Evolutionary conservation across 164 flowering plant species (phyloP).

Genomic region (Platanus orientalis): DNA sequence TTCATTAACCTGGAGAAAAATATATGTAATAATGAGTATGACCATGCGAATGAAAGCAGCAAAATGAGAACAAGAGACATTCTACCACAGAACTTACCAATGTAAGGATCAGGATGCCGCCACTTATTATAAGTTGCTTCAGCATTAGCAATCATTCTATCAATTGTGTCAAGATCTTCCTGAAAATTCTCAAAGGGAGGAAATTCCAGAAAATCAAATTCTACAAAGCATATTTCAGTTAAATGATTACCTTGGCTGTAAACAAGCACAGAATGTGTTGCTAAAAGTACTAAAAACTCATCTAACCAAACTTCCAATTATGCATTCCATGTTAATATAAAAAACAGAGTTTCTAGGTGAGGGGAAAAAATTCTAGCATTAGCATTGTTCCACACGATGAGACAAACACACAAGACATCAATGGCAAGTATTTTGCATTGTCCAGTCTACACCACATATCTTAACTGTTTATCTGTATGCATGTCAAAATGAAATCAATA

Average conservation of each 20-base stretch:
- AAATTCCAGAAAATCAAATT: neutral
- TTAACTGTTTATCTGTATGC: too few species aligned
- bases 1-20: too few species aligned
- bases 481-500: too few species aligned
- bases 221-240: neutral
- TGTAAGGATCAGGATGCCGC: slow-evolving; percentile 98
- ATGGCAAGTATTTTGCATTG: too few species aligned
- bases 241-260: neutral
- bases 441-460: too few species aligned
- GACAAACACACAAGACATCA: neutral
- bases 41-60: neutral
- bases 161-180: slow-evolving; percentile 85
- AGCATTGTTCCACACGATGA: neutral
- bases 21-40: neutral
- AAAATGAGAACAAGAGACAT: neutral
- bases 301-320: neutral
- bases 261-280: neutral
- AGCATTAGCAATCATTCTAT: slow-evolving; percentile 67
- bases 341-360: neutral
- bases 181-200: slow-evolving; percentile 24
- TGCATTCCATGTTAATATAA: neutral
- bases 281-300: neutral
- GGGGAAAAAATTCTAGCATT: neutral
- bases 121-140: slow-evolving; percentile 72
- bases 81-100: slow-evolving; percentile 49